Base-by-base conservation (phyloP, 192 early-diverging fungal genomes). In the Paraglomus brasilianum region DNA sequence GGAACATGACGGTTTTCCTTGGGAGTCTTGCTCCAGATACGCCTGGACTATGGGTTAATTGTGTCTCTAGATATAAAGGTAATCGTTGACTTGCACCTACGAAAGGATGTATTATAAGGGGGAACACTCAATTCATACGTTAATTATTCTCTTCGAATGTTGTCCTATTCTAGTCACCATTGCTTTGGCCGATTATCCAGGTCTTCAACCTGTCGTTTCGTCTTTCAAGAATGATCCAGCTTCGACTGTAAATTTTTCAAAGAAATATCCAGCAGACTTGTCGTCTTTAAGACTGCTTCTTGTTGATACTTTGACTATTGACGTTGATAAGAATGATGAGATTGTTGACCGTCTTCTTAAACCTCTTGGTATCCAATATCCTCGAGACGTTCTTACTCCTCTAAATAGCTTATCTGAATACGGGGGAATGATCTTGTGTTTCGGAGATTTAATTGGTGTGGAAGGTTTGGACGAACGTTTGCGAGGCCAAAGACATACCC, bases 351-450 rank as follows among this genome's bases (percentile, higher is more conserved):
- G 78, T 11, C 72, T 86, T 40, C 61, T 86, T 21, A 55, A 58
- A 4, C 81, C 81, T 19, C 44, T 86, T 21, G 81, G 82, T 17
- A 69, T 74, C 7, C 71, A 72, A 44, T 46, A 72, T 46, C 85
- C 85, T 13, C 48, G 77, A 45, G 67, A 74, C 10, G 85, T 91
- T 0, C 73, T 92, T 11, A 86, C 83, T 5, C 83, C 91, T 9
- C 78, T 92, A 68, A 81, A 80, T 24, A 88, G 85, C 39, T 72
- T 92, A 47, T 81, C 89, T 1, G 91, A 92, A 75, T 85, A 92
- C 50, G 91, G 91, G 51, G 89, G 91, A 8, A 87, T 87, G 76
- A 80, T 91, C 36, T 71, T 92, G 65, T 81, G 85, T 47, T 83
- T 91, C 72, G 81, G 87, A n/a, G 89, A 92, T 71, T 76, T 84